phyloP scores from a whole-genome alignment of 1,284 basidiomycete genomes.

The Ceratobasidium sp. region DNA sequence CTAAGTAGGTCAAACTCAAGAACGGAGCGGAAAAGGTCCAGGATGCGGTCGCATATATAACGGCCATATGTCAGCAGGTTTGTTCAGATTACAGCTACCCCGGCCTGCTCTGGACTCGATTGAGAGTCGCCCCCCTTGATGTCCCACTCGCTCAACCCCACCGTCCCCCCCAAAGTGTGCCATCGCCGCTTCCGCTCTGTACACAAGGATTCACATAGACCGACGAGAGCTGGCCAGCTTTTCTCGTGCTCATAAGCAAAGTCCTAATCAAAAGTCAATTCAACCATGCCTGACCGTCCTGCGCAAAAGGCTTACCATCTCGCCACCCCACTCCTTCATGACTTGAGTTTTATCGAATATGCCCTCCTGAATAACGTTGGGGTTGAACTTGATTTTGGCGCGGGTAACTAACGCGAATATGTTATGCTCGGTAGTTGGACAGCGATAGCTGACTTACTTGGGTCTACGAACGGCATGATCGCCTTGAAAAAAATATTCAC shows the following conservation, averaged over 20 bases:
- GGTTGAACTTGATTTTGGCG: constrained; percentile 73
- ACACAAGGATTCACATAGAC: constrained; percentile 61
- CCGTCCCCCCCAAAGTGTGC: constrained; percentile 65
- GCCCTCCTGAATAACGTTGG: constrained; percentile 63
- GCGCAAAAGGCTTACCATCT: constrained; percentile 43
- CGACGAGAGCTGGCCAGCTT: constrained; percentile 74
- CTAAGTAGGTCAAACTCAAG: neutral
- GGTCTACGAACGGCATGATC: constrained; percentile 81
- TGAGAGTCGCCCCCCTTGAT: constrained; percentile 48
- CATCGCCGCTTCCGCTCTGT: constrained; percentile 64
- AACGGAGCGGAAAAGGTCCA: neutral
- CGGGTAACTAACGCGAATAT: constrained; percentile 62
- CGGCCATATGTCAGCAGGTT: too few species aligned
- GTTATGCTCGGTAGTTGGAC: neutral
- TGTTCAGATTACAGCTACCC: too few species aligned
- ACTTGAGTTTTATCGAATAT: constrained; percentile 65
- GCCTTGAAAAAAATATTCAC: constrained; percentile 83
- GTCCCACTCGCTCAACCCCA: constrained; percentile 78
- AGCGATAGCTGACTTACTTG: constrained; percentile 46
- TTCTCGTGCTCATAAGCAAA: constrained; percentile 75
- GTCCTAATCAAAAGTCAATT: constrained; percentile 45
- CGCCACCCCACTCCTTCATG: constrained; percentile 68
- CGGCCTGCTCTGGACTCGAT: neutral
- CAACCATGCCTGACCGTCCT: neutral
- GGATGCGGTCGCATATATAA: too few species aligned